Conservation (phyloP, 2,329 filamentous ascomycete genomes). For the Dactylellina leptospora region DNA sequence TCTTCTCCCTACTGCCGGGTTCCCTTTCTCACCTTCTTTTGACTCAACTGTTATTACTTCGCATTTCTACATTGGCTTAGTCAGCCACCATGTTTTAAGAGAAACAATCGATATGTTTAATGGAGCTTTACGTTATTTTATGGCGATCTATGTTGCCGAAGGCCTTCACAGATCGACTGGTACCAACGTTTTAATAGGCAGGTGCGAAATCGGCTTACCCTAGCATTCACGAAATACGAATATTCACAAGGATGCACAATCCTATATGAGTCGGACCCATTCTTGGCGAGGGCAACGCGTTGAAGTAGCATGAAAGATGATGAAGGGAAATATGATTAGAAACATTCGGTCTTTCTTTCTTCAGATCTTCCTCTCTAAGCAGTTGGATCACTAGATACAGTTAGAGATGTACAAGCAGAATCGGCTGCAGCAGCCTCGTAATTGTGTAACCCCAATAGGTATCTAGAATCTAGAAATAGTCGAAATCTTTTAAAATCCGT, state of each 20-base stretch:
- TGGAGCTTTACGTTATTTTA: slow-evolving; percentile 6
- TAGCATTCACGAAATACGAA: background rate
- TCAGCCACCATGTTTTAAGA: background rate
- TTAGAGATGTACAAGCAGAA: no score
- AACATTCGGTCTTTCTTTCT: no score
- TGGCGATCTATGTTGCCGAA: background rate
- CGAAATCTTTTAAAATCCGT: no score
- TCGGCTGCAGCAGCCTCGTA: no score
- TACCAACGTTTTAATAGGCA: slow-evolving; percentile 18
- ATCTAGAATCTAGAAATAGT: no score
- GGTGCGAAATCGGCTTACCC: background rate
- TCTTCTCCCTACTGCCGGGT: background rate
- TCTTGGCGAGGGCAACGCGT: no score
- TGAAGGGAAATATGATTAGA: no score
- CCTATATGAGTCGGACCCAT: background rate
- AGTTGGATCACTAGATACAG: no score
- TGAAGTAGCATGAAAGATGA: no score
- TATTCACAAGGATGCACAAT: slow-evolving; percentile 1
- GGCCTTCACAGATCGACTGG: background rate
- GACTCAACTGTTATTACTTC: background rate
- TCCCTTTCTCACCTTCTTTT: no score
- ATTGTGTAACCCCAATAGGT: no score
- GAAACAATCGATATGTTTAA: background rate
- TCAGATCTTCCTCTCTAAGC: no score
- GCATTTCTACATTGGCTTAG: slow-evolving; percentile 2